Conservation (phyloP, 208 protist genomes). For the Leishmania guyanensis region DNA sequence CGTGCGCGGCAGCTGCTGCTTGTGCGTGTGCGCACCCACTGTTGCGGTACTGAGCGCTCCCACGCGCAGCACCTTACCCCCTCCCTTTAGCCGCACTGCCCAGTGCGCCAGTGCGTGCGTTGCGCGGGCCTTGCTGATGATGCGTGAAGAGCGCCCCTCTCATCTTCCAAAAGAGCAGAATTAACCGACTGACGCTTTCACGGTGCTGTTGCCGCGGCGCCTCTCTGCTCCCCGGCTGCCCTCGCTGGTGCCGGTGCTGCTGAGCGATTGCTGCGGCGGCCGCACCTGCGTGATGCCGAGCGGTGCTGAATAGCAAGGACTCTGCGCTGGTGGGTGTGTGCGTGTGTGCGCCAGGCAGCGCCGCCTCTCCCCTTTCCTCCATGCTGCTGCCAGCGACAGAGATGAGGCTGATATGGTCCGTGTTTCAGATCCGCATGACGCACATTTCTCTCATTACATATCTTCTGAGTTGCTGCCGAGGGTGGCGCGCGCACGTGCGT, state of each 20-base stretch:
- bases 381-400: constrained; percentile 14
- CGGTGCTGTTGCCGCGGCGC: not conserved
- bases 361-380: not conserved
- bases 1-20: not conserved
- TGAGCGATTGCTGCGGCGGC: constrained; percentile 2
- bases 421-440: constrained; percentile 75
- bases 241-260: constrained; percentile 10
- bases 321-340: not conserved
- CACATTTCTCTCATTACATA: constrained; percentile 55
- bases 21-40: not conserved
- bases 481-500: not conserved
- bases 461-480: constrained; percentile 45
- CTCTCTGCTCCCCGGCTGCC: not conserved
- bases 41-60: no score
- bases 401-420: constrained; percentile 86
- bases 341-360: not conserved
- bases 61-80: not conserved
- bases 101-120: not conserved
- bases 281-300: constrained; percentile 30
- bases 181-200: constrained; percentile 41
- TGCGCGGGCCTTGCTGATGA: constrained; percentile 31
- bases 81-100: not conserved
- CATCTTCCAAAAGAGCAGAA: constrained; percentile 48
- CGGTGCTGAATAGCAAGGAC: constrained; percentile 26
- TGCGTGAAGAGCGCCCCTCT: constrained; percentile 51